Percentiles rank a stretch among this genome's conserved stretches.
Conservation (phyloP, 768 basidiomycete species). For the Cystofilobasidium ferigula region DNA sequence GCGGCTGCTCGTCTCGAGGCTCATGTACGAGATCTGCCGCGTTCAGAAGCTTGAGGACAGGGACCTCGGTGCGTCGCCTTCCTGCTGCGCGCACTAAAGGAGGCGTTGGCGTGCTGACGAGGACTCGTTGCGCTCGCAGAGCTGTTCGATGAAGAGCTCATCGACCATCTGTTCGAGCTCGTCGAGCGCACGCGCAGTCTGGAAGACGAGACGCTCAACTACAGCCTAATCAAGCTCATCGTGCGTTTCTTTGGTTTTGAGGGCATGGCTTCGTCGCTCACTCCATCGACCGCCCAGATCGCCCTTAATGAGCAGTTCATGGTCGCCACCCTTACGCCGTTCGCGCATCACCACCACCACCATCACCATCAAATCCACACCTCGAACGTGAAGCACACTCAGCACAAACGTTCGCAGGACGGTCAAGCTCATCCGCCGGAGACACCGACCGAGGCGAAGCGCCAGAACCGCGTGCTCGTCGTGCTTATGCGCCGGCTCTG, state of each 20-base stretch:
- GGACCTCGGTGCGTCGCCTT: constrained; percentile 58
- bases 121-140: constrained; percentile 41
- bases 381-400: too few species aligned
- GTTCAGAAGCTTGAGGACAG: constrained; percentile 68
- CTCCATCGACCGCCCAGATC: constrained; percentile 49
- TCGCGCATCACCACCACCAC: constrained; percentile 4
- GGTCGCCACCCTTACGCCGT: constrained; percentile 56
- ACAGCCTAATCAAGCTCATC: constrained; percentile 85
- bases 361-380: constrained; percentile 1
- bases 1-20: constrained; percentile 54
- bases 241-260: constrained; percentile 50
- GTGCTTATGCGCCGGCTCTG: constrained; percentile 74
- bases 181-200: constrained; percentile 82
- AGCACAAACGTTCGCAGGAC: too few species aligned
- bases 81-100: not conserved
- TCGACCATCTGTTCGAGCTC: constrained; percentile 80
- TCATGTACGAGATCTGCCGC: constrained; percentile 86
- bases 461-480: constrained; percentile 62
- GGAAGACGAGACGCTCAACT: constrained; percentile 87
- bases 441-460: constrained; percentile 38
- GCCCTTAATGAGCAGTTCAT: constrained; percentile 97
- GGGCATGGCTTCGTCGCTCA: too few species aligned
- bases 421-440: constrained; percentile 31
- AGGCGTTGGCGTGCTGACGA: too few species aligned
- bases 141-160: constrained; percentile 68